phyloP scores from a whole-genome alignment of 805 yeast genomes.

The Metschnikowia koreensis region DNA sequence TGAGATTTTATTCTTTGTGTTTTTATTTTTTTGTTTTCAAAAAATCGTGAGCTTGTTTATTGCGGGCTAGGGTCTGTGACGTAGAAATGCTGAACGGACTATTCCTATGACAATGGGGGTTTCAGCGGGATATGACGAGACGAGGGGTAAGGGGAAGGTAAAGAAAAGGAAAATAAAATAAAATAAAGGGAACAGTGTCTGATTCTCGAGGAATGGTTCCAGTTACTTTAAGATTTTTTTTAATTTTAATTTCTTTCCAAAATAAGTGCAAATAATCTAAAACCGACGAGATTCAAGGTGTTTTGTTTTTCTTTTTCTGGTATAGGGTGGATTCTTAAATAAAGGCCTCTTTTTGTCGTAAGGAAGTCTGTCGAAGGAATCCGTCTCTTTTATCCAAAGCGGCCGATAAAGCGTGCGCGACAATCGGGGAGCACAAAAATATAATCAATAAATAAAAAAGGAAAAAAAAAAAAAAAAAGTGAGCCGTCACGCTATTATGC shows the following conservation, averaged over 20 bases:
- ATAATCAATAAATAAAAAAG: too few species aligned
- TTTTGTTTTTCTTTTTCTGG: neutral
- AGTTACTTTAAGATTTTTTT: too few species aligned
- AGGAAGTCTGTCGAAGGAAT: neutral
- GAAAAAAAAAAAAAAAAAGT: neutral
- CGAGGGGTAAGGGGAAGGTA: neutral
- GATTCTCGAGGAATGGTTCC: too few species aligned
- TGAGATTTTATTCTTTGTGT: too few species aligned
- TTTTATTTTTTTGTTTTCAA: neutral
- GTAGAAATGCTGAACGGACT: neutral
- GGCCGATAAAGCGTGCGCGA: conserved; percentile 2
- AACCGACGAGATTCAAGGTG: neutral
- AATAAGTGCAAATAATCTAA: neutral
- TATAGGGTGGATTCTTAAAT: neutral
- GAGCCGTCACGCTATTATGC: neutral
- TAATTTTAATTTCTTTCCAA: too few species aligned
- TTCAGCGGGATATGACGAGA: neutral
- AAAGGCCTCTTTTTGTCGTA: neutral
- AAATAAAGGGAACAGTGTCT: too few species aligned
- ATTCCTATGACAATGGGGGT: neutral
- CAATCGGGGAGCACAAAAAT: neutral
- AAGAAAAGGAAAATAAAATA: neutral
- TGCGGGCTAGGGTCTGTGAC: neutral
- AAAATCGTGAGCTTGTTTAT: neutral
- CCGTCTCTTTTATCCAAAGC: neutral